Evolutionary conservation across 1,284 basidiomycete genomes (phyloP).

Genomic region (Ceratobasidium sp.): DNA sequence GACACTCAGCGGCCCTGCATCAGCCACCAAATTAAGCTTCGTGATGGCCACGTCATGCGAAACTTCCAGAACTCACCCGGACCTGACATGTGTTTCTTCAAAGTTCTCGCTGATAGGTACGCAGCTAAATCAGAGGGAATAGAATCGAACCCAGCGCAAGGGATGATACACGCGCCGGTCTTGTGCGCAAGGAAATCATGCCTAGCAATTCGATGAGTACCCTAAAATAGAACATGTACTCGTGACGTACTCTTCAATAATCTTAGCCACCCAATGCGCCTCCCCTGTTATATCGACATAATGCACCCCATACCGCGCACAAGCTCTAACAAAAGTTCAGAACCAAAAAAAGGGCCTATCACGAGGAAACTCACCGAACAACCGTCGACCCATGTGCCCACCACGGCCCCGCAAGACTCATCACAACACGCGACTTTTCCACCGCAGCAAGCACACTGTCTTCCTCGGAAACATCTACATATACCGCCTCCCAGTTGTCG

Average conservation of each 20-base stretch:
- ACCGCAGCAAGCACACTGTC: slow-evolving; percentile 39
- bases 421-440: slow-evolving; percentile 42
- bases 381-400: slow-evolving; percentile 44
- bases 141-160: slow-evolving; percentile 77
- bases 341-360: background rate
- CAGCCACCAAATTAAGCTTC: background rate
- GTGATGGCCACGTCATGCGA: background rate
- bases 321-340: slow-evolving; percentile 58
- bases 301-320: slow-evolving; percentile 64
- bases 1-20: slow-evolving; percentile 50
- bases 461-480: slow-evolving; percentile 45
- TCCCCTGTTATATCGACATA: slow-evolving; percentile 74
- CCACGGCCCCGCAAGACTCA: slow-evolving; percentile 47
- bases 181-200: slow-evolving; percentile 74
- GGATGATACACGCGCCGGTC: slow-evolving; percentile 74
- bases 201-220: slow-evolving; percentile 52
- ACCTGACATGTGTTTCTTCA: slow-evolving; percentile 57
- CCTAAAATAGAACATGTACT: slow-evolving; percentile 25
- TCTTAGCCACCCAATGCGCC: slow-evolving; percentile 62
- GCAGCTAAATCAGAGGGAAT: slow-evolving; percentile 73
- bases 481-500: slow-evolving; percentile 7
- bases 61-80: slow-evolving; percentile 52
- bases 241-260: slow-evolving; percentile 61
- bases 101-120: slow-evolving; percentile 65
- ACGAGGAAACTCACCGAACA: slow-evolving; percentile 30